phyloP scores from a whole-genome alignment of 2,329 filamentous ascomycete genomes.

The Beauveria asiatica region DNA sequence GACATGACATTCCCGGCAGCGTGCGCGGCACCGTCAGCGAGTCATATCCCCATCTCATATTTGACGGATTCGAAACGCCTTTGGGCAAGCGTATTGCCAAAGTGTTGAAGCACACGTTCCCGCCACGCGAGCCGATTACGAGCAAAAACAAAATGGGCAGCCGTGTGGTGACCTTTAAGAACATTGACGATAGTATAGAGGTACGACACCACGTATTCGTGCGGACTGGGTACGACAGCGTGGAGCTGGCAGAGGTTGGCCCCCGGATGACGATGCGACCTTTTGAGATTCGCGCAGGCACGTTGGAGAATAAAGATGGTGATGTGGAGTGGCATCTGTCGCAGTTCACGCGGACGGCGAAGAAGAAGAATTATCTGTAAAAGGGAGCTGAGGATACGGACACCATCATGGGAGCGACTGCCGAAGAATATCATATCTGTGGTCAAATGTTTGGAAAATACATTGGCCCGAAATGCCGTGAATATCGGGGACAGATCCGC shows the following conservation, averaged over 20 bases:
- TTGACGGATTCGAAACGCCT: constrained; percentile 81
- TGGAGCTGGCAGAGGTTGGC: constrained; percentile 82
- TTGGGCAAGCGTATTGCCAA: constrained; percentile 78
- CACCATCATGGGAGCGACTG: not conserved
- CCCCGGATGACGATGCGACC: constrained; percentile 95
- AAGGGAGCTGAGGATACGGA: not conserved
- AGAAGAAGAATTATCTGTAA: constrained; percentile 93
- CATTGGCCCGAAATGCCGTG: not conserved
- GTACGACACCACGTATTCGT: constrained; percentile 81
- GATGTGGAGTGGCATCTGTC: constrained; percentile 96
- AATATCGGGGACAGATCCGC: not conserved
- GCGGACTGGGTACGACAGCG: constrained; percentile 79
- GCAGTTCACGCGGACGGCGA: constrained; percentile 86
- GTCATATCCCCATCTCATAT: constrained; percentile 88
- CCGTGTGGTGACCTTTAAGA: constrained; percentile 87
- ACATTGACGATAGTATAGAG: constrained; percentile 88
- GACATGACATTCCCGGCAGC: constrained; percentile 85
- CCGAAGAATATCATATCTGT: not conserved
- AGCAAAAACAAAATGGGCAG: constrained; percentile 70
- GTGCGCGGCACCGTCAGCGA: constrained; percentile 84
- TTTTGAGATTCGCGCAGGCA: constrained; percentile 88
- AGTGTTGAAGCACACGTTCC: constrained; percentile 89
- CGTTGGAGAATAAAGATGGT: constrained; percentile 87
- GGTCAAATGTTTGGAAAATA: not conserved
- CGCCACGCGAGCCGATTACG: constrained; percentile 70